Evolutionary conservation across 2,329 filamentous ascomycete genomes (phyloP), one percentile per base, ranked within the genome.

Genomic region (Coleophoma eucalyptorum): DNA sequence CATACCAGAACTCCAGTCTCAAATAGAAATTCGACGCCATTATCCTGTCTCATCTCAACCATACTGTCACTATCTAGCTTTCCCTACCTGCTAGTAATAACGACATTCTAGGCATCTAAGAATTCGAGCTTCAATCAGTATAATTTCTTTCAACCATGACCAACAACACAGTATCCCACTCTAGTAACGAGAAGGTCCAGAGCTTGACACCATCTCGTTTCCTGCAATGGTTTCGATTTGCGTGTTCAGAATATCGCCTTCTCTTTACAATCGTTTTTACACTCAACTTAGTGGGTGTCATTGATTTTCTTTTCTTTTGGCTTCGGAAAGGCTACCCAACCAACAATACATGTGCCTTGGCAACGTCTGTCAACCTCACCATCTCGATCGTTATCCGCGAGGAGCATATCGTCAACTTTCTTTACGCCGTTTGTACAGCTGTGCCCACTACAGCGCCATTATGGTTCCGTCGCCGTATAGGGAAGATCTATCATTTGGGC

Each of bases 401-500:
- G 55, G 76, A 79, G 32, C 62, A 68, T 19, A 66, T 77, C 55
- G 73, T 80, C 64, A 80, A 80, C 60, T 54, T 65, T 10, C 60
- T 79, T 15, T 80, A 75, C 61, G 57, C 58, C 49, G 52, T 74
- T 44, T 66, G 65, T 47, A 76, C 72, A 56, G 76, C 70, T 2
- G 61, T 77, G 16, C 70, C 72, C 37, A 62, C 61, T 0, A 69
- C 72, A 2, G 57, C 62, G 7, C 77, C 77, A 1, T 61, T 80
- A 4, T 67, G 68, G 60, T 60, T 80, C 49, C 72, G 75, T 18
- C 67, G 69, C 10, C 58, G 72, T 45, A 66, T 68, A 5, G 72
- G 72, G n/a, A 77, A 77, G 52, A 68, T 76, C 7, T 78, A 77
- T 58, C 73, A 77, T 52, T 71, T 76, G 50, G 76, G 76, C 15